Evolutionary conservation across 1,139 yeast genomes (phyloP).

Genomic region (Candida anutae): DNA sequence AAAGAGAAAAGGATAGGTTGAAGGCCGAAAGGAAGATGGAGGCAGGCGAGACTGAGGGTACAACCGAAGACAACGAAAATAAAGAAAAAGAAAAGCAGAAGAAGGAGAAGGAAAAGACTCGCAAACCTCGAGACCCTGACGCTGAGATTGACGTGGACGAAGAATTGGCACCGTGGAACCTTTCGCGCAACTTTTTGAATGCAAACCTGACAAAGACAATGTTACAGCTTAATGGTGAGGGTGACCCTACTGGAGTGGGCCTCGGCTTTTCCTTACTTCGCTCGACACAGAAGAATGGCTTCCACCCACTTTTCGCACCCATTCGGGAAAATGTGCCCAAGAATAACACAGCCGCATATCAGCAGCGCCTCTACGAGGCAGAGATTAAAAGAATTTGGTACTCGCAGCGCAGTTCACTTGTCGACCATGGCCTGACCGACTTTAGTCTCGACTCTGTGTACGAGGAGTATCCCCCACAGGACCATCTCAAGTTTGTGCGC

Average conservation of each 20-base stretch:
- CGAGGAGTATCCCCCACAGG: constrained; percentile 32
- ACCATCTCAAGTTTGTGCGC: constrained; percentile 26
- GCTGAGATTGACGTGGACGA: constrained; percentile 58
- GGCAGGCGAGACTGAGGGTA: constrained; percentile 21
- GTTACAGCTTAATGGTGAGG: constrained; percentile 94
- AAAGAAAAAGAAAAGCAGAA: constrained; percentile 16
- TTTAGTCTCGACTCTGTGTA: constrained; percentile 20
- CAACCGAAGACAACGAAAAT: constrained; percentile 24
- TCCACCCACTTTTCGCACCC: constrained; percentile 53
- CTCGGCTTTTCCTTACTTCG: constrained; percentile 84
- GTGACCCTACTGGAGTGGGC: constrained; percentile 92
- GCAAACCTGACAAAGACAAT: constrained; percentile 96
- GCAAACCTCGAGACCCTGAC: constrained; percentile 17
- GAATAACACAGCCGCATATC: constrained; percentile 56
- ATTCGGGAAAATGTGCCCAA: constrained; percentile 38
- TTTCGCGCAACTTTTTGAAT: constrained; percentile 79
- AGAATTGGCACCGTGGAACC: constrained; percentile 90
- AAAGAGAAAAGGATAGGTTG: constrained; percentile 13
- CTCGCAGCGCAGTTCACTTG: constrained; percentile 64
- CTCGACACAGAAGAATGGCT: constrained; percentile 94
- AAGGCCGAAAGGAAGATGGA: constrained; percentile 12
- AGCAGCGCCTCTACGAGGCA: constrained; percentile 87
- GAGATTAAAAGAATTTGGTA: constrained; percentile 91
- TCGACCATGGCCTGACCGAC: constrained; percentile 26
- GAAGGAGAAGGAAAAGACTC: constrained; percentile 14